Percentiles rank a stretch among this genome's conserved stretches.
Evolutionary conservation across 164 flowering plant genomes (phyloP).

Genomic region (Annona cherimola): DNA sequence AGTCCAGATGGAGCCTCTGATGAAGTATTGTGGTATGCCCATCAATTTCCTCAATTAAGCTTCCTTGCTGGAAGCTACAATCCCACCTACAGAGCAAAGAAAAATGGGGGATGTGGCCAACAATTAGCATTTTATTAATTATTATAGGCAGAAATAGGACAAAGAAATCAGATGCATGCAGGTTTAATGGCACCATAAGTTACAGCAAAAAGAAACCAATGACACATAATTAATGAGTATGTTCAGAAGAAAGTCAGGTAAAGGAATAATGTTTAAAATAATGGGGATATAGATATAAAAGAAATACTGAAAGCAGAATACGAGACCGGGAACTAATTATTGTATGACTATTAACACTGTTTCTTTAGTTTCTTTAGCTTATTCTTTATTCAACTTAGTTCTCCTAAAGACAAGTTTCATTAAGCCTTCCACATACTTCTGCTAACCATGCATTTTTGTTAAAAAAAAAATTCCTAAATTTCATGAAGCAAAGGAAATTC

Average conservation of each 20-base stretch:
- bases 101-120: neutral
- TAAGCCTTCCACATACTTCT: too few relatives aligned
- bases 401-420: too few relatives aligned
- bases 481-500: too few relatives aligned
- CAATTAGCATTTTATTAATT: neutral
- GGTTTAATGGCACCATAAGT: neutral
- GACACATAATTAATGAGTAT: neutral
- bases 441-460: too few relatives aligned
- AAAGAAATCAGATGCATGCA: neutral
- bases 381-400: too few relatives aligned
- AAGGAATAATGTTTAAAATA: neutral
- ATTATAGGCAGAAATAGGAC: neutral
- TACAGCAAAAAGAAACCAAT: neutral
- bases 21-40: conserved; percentile 96
- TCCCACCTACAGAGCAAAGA: conserved; percentile 74
- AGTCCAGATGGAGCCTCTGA: conserved; percentile 91
- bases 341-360: too few relatives aligned
- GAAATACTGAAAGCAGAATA: neutral
- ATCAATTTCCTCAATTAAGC: conserved; percentile 98
- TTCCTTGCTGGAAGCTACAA: conserved; percentile 90
- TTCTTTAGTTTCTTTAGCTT: too few relatives aligned
- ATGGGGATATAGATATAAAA: neutral
- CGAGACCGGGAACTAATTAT: too few relatives aligned
- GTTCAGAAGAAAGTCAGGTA: neutral
- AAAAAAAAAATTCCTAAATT: too few relatives aligned